Evolutionary conservation across 495 filamentous ascomycete species (phyloP).

Genomic region (Chaetomium tenue): DNA sequence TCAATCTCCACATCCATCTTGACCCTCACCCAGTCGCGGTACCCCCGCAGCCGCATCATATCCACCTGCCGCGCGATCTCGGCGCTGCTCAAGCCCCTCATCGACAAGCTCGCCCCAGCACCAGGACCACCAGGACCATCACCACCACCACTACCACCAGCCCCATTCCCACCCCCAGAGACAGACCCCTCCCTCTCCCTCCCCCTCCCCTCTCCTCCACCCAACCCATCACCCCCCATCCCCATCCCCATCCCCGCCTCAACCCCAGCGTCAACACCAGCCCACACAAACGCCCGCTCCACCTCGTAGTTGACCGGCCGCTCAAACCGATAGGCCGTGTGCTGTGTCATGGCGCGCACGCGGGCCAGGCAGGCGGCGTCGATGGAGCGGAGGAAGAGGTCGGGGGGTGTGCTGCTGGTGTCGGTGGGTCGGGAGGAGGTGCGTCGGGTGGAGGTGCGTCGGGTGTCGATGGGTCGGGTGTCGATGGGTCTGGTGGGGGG

Average conservation of each 20-base stretch:
- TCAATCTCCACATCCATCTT: constrained; percentile 23
- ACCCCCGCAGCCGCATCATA: constrained; percentile 13
- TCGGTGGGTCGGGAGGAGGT: no score
- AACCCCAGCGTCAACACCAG: not conserved
- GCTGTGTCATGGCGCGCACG: constrained; percentile 2
- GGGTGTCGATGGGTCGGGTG: no score
- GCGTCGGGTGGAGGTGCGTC: no score
- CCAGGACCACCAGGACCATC: no score
- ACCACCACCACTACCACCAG: no score
- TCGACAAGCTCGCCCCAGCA: not conserved
- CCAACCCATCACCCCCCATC: not conserved
- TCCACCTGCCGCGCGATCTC: constrained; percentile 12
- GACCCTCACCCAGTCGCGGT: constrained; percentile 14
- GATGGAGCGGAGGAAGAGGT: constrained; percentile 18
- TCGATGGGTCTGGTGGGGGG: no score
- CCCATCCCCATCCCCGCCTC: not conserved
- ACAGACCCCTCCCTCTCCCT: not conserved
- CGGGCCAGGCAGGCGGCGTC: constrained; percentile 11
- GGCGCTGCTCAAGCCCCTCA: not conserved
- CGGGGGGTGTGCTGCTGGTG: not conserved
- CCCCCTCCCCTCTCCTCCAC: not conserved
- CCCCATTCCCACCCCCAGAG: no score
- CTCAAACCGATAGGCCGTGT: constrained; percentile 10
- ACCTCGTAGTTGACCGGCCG: constrained; percentile 11
- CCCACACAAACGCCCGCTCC: constrained; percentile 17